Evolutionary conservation across 2,329 filamentous ascomycete genomes (phyloP), one percentile per base, ranked within the genome.

Genomic region (Aspergillus udagawae): DNA sequence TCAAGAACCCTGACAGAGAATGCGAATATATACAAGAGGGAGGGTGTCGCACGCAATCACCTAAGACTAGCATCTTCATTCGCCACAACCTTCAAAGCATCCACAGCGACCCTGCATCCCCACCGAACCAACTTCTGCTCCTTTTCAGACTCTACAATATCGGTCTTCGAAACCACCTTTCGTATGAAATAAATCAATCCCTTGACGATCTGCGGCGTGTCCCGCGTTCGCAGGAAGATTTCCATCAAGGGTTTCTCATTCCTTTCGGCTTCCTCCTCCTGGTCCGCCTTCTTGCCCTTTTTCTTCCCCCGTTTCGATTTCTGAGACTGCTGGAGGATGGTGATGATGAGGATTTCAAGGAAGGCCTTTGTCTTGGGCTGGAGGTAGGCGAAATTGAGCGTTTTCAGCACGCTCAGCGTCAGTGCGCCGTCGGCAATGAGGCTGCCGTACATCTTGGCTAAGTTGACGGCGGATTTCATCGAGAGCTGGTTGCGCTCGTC

Each of bases 161-260:
- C 83, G 0, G 87, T 88, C 70, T 86, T 89, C 4, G 83, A 79
- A 17, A 97, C 82, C 48, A 88, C 83, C 70, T 89, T 92, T 67
- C 85, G 84, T 53, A 97, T 68, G 69, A 96, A 94, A 73, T 88
- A 95, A 60, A 89, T 86, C 62, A 97, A 68, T 0, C 90, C 90
- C 55, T 84, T 84, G 4, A 87, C 85, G 60, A 97, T 82, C 56
- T 87, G 83, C 0, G 86, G 85, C 2, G 84, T 80, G 35, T 86
- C 84, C 57, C 83, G 83, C 0, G 85, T 83, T 10, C 83, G 83
- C 20, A 82, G 76, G 70, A 96, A 90, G 1, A 91, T 76, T 51
- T 86, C 86, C 60, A 83, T 78, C 28, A 96, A 75, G 1, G 79
- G 77, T 54, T 80, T 79, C 56, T 86, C 83, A 60, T 86, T 81